phyloP scores from a whole-genome alignment of 2,329 filamentous ascomycete genomes.

The Colletotrichum theobromicola region DNA sequence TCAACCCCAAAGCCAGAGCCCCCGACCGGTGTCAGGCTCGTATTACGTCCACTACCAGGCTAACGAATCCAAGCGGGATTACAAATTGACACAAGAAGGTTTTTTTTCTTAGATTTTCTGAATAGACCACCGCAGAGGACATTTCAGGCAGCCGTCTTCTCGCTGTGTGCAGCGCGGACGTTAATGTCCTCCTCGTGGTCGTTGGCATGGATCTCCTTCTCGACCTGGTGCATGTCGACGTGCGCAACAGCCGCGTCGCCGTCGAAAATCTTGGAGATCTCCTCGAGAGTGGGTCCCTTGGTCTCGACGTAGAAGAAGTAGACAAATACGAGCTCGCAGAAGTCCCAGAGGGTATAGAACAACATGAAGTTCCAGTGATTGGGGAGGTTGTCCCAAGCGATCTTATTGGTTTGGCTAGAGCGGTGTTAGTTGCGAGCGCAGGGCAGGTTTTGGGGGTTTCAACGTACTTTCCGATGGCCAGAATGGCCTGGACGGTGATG shows the following conservation, averaged over 20 bases:
- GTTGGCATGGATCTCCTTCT: constrained; percentile 53
- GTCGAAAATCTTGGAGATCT: constrained; percentile 74
- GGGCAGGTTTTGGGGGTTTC: background rate
- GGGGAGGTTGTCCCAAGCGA: constrained; percentile 65
- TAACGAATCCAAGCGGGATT: constrained; percentile 4
- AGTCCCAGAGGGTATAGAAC: constrained; percentile 69
- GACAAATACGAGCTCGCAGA: constrained; percentile 64
- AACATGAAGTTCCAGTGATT: constrained; percentile 70
- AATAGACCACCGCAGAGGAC: background rate
- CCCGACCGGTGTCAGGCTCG: background rate
- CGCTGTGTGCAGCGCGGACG: constrained; percentile 16
- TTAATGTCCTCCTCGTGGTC: constrained; percentile 40
- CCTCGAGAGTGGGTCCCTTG: constrained; percentile 72
- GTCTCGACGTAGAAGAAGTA: constrained; percentile 75
- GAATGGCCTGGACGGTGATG: constrained; percentile 64
- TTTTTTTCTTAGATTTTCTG: background rate
- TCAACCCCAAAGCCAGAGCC: background rate
- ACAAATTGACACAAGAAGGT: background rate
- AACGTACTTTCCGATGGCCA: constrained; percentile 65
- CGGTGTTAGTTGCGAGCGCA: background rate
- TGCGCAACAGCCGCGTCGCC: constrained; percentile 63
- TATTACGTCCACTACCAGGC: constrained; percentile 11
- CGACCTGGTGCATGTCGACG: constrained; percentile 59
- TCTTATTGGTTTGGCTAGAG: constrained; percentile 63
- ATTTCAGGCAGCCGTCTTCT: constrained; percentile 26